phyloP scores from a whole-genome alignment of 768 basidiomycete genomes.

The Pluteus cervinus region DNA sequence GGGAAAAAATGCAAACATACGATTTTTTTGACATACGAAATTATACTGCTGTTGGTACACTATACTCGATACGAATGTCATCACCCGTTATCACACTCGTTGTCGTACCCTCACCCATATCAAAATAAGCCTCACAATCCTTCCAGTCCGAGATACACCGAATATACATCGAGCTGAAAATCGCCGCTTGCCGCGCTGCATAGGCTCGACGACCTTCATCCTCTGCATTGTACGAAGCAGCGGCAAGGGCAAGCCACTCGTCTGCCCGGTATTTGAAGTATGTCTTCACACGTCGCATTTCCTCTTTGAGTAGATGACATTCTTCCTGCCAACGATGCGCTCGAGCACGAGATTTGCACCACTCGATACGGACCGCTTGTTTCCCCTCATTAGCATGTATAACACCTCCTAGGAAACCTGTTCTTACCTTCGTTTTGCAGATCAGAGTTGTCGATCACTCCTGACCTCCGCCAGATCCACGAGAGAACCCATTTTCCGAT shows the following conservation, averaged over 20 bases:
- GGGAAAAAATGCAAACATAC: too few species aligned
- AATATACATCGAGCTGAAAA: background rate
- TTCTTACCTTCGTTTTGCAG: conserved; percentile 4
- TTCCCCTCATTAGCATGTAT: too few species aligned
- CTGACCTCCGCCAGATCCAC: conserved; percentile 3
- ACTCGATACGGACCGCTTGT: background rate
- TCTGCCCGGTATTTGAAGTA: background rate
- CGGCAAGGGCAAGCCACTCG: background rate
- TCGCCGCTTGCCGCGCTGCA: background rate
- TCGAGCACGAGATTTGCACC: conserved; percentile 2
- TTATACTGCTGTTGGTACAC: too few species aligned
- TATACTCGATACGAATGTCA: too few species aligned
- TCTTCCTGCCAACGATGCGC: conserved; percentile 5
- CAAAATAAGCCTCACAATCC: too few species aligned
- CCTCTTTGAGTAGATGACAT: conserved; percentile 1
- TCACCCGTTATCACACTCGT: too few species aligned
- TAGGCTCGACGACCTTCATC: conserved; percentile 1
- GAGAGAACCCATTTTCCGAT: conserved; percentile 2
- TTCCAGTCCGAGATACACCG: too few species aligned
- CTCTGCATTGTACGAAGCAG: background rate
- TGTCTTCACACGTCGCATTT: background rate
- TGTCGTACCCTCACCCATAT: too few species aligned
- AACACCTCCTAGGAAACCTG: too few species aligned
- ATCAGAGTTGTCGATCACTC: too few species aligned
- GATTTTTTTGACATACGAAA: too few species aligned